Base-by-base conservation (phyloP, 257 asterid species). In the Agastache rugosa region DNA sequence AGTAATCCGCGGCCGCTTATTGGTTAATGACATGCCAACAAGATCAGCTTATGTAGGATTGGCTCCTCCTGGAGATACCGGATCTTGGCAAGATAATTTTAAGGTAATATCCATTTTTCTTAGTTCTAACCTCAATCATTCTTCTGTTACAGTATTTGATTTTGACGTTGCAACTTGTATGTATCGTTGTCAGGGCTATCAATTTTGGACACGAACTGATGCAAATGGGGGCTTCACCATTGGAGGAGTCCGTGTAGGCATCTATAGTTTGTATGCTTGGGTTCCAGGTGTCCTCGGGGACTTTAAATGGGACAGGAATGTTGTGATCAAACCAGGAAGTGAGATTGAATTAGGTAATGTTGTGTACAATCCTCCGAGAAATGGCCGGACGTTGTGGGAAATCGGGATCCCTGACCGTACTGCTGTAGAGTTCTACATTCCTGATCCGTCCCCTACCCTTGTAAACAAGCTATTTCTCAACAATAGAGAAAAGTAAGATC, bases 71-170 rank as follows among this genome's bases (percentile, higher is more conserved):
- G 96, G 97, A 64, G 69, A 59, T 17, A 73, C 45, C 0, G 97
- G 97, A 63, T 89, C 96, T 7, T 93, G 98, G 97, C 96, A 89
- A 79, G 74, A 37, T 20, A 89, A 87, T 4, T 74, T 73, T 62
- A 86, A 93, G 96, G 97, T 74, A 20, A 39, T 22, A 61, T 42
- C n/a, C n/a, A n/a, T 35, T 34, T n/a, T 54, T 12, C 16, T 42
- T 0, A 31, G 37, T 31, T 31, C 7, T 31, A 31, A 4, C 7
- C 37, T 31, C 7, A 25, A 1, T 25, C 29, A 25, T 25, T 25
- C 29, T 25, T 25, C 2, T 25, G 1, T 4, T 4, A 4, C 37
- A 25, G 7, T n/a, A 5, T 37, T 4, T 67, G 12, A 56, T 22
- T 31, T 37, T 64, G n/a, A 3, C 29, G 35, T 27, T 10, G 0